Evolutionary conservation across 768 basidiomycete species (phyloP), one percentile per base, ranked within the genome.

Genomic region (Galerina marginata): DNA sequence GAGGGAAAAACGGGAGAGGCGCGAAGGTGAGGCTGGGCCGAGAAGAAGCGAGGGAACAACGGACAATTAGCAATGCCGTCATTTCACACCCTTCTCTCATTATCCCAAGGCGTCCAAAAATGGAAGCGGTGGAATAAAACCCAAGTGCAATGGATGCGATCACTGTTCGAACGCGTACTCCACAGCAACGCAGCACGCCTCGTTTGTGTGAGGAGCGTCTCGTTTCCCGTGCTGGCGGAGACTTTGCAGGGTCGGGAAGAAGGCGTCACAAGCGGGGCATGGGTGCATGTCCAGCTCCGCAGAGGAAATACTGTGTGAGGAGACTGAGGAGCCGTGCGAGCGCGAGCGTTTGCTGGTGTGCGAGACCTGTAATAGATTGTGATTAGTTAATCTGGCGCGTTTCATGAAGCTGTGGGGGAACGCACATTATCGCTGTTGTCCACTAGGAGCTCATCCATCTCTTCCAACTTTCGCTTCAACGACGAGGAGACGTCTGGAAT

Each of bases 251-350:
- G 86, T 83, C 49, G 81, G 72, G 69, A 92, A 92, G 61, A 78
- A 82, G 23, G 85, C 77, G 67, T 92, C 90, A 69, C 90, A 92
- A 9, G 90, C 91, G 26, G 91, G 84, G 79, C 90, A 92, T 2
- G 88, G 81, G 69, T 87, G 85, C 51, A 81, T 80, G 39, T 79
- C 75, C 47, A 86, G 77, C 43, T 78, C 75, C 44, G 60, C 72
- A 49, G 75, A 72, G 56, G 75, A 65, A 69, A 71, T 76, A 64
- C 71, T 79, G 56, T 54, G 61, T 20, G 65, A 63, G 40, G 67
- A 63, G 42, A 50, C 43, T 14, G 65, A 65, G 10, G 67, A 69
- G n/a, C 67, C 71, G 46, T 74, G 72, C 20, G 73, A 80, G 51
- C 84, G 83, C 33, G 86, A 86, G 56, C 85, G 82, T 75, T 87